Percentiles rank a stretch among this genome's conserved stretches.
These are phyloP conservation scores for Tillandsia leiboldiana DNA, from an alignment of 176 grass and related monocot species.

Conservation along the genomic window DNA sequence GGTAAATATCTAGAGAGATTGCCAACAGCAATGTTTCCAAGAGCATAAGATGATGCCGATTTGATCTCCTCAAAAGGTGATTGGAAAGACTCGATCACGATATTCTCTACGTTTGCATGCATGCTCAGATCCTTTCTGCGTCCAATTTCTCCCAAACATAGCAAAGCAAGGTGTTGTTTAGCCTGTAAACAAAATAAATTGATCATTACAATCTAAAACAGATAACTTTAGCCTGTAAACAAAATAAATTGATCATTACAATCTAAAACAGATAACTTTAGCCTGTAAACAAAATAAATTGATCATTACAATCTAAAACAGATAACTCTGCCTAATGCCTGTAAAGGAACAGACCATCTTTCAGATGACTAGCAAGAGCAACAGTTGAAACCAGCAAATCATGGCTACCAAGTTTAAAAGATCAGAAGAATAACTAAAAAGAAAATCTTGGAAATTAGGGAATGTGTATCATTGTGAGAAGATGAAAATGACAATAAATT, in stretches of 20 bases:
- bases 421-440: not conserved
- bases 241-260: not conserved
- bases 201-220: not conserved
- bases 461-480: not conserved
- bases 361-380: not conserved
- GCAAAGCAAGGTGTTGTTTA: slow-evolving; percentile 81
- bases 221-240: slow-evolving; percentile 14
- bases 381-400: not conserved
- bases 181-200: slow-evolving; percentile 29
- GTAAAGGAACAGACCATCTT: not conserved
- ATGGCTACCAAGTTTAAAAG: not conserved
- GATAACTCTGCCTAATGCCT: too few relatives aligned
- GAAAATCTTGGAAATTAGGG: not conserved
- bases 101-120: slow-evolving; percentile 80
- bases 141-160: slow-evolving; percentile 88
- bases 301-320: not conserved
- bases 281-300: slow-evolving; percentile 19
- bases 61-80: slow-evolving; percentile 97
- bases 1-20: slow-evolving; percentile 88
- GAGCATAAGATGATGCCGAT: slow-evolving; percentile 85
- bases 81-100: slow-evolving; percentile 90
- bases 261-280: too few relatives aligned
- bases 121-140: slow-evolving; percentile 68
- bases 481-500: too few relatives aligned
- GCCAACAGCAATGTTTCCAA: slow-evolving; percentile 91